Percentiles rank a stretch among this genome's conserved stretches.
These are phyloP conservation scores for Cladosporium phlei DNA, from an alignment of 2,329 filamentous ascomycete species.

Conservation along the genomic window DNA sequence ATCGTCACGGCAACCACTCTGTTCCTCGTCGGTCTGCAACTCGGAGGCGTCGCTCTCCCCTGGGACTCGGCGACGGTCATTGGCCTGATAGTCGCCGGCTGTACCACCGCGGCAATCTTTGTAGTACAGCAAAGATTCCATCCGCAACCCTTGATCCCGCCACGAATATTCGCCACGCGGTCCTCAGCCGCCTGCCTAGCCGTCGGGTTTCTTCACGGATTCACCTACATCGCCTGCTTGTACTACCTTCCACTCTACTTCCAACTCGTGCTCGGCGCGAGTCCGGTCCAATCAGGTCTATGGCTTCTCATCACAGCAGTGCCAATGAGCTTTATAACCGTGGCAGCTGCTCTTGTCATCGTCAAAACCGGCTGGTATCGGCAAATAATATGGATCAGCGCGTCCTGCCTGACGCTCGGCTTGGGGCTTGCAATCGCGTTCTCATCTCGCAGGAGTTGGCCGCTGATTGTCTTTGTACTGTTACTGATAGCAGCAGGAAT, in stretches of 20 bases:
- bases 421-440: conserved; percentile 37
- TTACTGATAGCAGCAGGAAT: conserved; percentile 59
- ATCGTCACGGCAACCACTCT: conserved; percentile 50
- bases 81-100: conserved; percentile 50
- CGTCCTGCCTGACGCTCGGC: conserved; percentile 35
- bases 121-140: conserved; percentile 66
- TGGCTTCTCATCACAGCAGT: conserved; percentile 40
- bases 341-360: conserved; percentile 38
- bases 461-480: conserved; percentile 48
- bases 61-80: conserved; percentile 54
- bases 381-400: conserved; percentile 47
- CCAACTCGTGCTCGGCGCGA: conserved; percentile 65
- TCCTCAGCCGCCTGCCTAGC: conserved; percentile 63
- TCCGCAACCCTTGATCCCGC: conserved; percentile 71
- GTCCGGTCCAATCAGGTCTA: conserved; percentile 44
- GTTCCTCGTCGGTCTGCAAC: conserved; percentile 50
- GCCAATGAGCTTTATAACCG: conserved; percentile 28
- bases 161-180: conserved; percentile 61
- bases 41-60: conserved; percentile 49
- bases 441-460: conserved; percentile 29
- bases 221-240: conserved; percentile 69
- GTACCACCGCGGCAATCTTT: conserved; percentile 57
- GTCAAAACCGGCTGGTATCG: conserved; percentile 44
- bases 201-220: conserved; percentile 67
- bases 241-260: conserved; percentile 86